These are phyloP conservation scores for Alternaria incomplexa DNA, from an alignment of 2,329 filamentous ascomycete species.

Conservation along the genomic window DNA sequence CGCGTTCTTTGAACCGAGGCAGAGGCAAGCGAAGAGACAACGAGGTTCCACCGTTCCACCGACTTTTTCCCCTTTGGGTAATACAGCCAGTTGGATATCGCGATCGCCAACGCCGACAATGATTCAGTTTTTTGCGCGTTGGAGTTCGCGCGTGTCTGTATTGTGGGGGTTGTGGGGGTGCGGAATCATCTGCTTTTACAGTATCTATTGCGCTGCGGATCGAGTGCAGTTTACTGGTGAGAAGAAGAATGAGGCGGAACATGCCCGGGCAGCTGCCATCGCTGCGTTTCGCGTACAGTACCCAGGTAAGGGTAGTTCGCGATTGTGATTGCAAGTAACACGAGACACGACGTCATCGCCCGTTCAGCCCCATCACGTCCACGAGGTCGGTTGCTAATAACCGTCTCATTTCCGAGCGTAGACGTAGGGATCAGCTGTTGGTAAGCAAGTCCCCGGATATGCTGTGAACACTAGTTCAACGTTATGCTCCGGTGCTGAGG, in stretches of 20 bases:
- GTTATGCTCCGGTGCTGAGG: background rate
- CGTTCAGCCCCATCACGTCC: no score
- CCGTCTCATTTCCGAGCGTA: background rate
- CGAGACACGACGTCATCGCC: background rate
- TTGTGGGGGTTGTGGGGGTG: background rate
- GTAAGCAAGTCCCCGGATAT: background rate
- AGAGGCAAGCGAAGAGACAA: background rate
- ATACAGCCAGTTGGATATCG: background rate
- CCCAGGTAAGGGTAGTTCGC: background rate
- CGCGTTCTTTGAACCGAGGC: background rate
- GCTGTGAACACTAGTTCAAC: background rate
- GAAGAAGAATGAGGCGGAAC: background rate
- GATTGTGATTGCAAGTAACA: background rate
- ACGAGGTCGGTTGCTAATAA: background rate
- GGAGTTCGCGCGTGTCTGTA: background rate
- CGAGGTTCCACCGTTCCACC: background rate
- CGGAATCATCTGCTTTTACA: background rate
- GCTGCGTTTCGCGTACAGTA: background rate
- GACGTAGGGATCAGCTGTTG: background rate
- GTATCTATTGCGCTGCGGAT: background rate
- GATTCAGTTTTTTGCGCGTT: background rate
- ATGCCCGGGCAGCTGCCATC: background rate
- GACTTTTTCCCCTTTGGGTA: background rate
- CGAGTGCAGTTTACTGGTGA: background rate
- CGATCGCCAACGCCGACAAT: background rate